Base-by-base conservation (phyloP, 176 grass and related monocot species). In the Aegilops bicornis region DNA sequence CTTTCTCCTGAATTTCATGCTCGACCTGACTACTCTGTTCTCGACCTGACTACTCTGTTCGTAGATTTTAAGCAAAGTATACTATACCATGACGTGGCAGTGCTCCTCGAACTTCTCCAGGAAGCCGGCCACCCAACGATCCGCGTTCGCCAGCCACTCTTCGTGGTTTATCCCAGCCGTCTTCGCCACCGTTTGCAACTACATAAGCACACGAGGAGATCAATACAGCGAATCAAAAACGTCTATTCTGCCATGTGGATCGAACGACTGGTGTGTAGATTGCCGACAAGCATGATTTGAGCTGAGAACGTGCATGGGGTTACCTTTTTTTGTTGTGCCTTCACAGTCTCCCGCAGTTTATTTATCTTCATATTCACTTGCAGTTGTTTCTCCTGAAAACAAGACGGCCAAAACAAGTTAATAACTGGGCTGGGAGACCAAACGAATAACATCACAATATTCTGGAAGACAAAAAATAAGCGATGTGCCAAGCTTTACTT, bases 301-400 rank as follows among this genome's bases (percentile, higher is more conserved):
- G 8, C 24, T 37, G 37, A 59, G 7, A 76, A 23, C 8, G 0
- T 40, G 59, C 61, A 70, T 11, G 11, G 76, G 29, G 3, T 27
- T 83, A 99, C 97, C 97, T 96, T 99, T 83, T 96, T 92, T 82
- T 99, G 97, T 30, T 93, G 97, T 1, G 88, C 94, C 89, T 97
- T 99, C 54, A 99, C 94, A 82, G 87, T 91, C 62, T 99, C 89
- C 22, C 97, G 92, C 39, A 99, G 83, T 83, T 94, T 96, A 77
- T 89, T 97, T 69, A 99, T 92, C 83, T 91, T 94, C 97, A 99
- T 97, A 90, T 99, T 99, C 54, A 99, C 91, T 54, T 95, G 93
- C 32, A 99, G 70, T 77, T 99, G 94, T 66, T 99, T 99, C 86
- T 99, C 97, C 97, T 99, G 87, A 43, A 63, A 86, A 82, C 24